Conservation (phyloP, 2,329 filamentous ascomycete species). For the Ophiostoma piceae region DNA sequence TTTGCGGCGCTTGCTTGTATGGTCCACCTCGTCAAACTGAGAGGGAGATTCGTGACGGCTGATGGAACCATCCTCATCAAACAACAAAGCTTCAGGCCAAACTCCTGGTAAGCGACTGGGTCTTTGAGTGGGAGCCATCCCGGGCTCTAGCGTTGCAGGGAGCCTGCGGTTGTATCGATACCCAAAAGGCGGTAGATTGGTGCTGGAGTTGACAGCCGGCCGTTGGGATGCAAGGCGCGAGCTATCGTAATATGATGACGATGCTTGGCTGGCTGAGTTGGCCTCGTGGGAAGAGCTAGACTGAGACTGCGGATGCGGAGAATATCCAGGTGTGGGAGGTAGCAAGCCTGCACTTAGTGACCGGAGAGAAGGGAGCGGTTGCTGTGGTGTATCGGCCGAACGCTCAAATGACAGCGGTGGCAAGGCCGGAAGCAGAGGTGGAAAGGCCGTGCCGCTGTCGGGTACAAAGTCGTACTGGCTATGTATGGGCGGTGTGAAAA, state of each 20-base stretch:
- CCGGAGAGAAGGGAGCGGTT: conserved; percentile 22
- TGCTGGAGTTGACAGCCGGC: conserved; percentile 34
- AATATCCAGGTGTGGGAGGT: conserved; percentile 1
- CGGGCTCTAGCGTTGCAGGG: conserved; percentile 1
- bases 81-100: background rate
- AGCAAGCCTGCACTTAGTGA: conserved; percentile 11
- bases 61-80: background rate
- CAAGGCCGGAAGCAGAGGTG: conserved; percentile 17
- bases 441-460: conserved; percentile 22
- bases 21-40: conserved; percentile 32
- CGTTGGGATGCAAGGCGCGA: conserved; percentile 25
- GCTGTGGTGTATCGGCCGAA: background rate
- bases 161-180: background rate
- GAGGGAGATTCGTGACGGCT: conserved; percentile 21
- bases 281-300: background rate
- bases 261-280: background rate
- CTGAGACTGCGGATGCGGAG: background rate
- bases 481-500: conserved; percentile 23
- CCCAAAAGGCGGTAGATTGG: conserved; percentile 12
- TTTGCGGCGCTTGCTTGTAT: conserved; percentile 63
- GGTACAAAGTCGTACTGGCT: conserved; percentile 24
- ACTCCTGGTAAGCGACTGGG: background rate
- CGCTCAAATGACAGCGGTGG: conserved; percentile 8
- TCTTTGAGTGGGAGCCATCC: background rate
- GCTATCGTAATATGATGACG: background rate